Evolutionary conservation across 1,284 basidiomycete genomes (phyloP).

Genomic region (Apiotrichum akiyoshidainum): DNA sequence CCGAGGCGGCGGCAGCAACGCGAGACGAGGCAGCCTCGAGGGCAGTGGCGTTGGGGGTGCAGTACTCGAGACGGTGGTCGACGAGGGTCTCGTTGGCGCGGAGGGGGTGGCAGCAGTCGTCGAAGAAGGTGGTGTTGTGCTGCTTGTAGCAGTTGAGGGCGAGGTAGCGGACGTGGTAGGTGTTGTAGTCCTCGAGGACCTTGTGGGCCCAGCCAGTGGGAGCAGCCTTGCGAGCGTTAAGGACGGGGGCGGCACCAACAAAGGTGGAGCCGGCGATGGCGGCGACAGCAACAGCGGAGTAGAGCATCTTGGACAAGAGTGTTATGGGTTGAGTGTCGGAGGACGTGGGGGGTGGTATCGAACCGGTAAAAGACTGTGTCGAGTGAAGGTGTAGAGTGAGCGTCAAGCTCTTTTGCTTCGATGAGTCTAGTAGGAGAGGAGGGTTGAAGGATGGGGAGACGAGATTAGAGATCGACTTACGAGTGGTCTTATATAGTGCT

Average conservation of each 20-base stretch:
- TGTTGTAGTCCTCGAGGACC: slow-evolving; percentile 57
- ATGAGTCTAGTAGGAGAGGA: background rate
- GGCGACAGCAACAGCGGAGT: slow-evolving; percentile 54
- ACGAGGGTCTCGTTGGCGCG: slow-evolving; percentile 55
- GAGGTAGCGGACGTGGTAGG: slow-evolving; percentile 65
- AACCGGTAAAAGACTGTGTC: slow-evolving; percentile 19
- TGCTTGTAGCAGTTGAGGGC: slow-evolving; percentile 57
- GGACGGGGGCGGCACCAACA: slow-evolving; percentile 53
- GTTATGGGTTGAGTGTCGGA: slow-evolving; percentile 1
- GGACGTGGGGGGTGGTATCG: slow-evolving; percentile 7
- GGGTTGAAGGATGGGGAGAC: slow-evolving; percentile 1
- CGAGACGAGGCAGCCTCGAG: slow-evolving; percentile 29
- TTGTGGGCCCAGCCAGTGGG: slow-evolving; percentile 36
- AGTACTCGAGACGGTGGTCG: slow-evolving; percentile 57
- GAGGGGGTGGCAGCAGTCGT: slow-evolving; percentile 61
- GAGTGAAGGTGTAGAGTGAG: slow-evolving; percentile 15
- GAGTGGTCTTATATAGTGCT: background rate
- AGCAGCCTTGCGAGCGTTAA: slow-evolving; percentile 53
- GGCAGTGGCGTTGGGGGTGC: slow-evolving; percentile 50
- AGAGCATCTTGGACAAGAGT: slow-evolving; percentile 34
- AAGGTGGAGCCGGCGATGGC: slow-evolving; percentile 54
- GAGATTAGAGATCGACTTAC: background rate
- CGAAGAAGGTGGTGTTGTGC: slow-evolving; percentile 63
- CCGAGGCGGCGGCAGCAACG: slow-evolving; percentile 18
- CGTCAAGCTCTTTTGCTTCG: slow-evolving; percentile 14